Evolutionary conservation across 306 rosid species (phyloP).

Genomic region (Glycine latifolia): DNA sequence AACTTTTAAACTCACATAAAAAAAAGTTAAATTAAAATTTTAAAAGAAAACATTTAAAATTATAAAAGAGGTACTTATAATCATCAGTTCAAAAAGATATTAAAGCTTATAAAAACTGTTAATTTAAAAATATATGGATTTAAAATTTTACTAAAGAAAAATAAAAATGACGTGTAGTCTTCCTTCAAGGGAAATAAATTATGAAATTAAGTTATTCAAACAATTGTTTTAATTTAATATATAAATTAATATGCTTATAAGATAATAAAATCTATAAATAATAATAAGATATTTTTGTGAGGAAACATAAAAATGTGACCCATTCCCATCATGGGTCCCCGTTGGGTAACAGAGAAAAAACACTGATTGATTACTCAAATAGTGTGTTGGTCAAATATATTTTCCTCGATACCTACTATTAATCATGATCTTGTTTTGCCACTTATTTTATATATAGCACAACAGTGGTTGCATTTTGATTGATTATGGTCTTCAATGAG

Average conservation of each 20-base stretch:
- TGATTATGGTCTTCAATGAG: background rate
- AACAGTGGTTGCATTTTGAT: slow-evolving; percentile 2
- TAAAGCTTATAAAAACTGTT: background rate
- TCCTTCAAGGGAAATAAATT: background rate
- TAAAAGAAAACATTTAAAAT: background rate
- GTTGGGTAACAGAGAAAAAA: background rate
- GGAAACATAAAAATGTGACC: background rate
- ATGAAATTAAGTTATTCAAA: background rate
- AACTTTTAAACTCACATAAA: background rate
- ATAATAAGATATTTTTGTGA: background rate
- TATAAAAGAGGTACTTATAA: background rate
- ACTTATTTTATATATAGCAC: background rate
- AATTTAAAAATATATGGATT: background rate
- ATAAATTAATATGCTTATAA: background rate
- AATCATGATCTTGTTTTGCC: background rate
- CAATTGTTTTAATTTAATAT: background rate
- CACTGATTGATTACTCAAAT: slow-evolving; percentile 13
- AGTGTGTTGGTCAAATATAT: background rate
- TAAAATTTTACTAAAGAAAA: background rate
- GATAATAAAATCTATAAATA: background rate
- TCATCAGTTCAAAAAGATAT: background rate
- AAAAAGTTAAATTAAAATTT: background rate
- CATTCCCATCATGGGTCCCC: slow-evolving; percentile 13
- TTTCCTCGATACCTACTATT: background rate
- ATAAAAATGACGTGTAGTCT: background rate